A percentile compares a stretch with the other conserved stretches of the same genome.
These are phyloP conservation scores for Golubevia sp. DNA, from an alignment of 1,284 basidiomycete genomes.

Conservation along the genomic window DNA sequence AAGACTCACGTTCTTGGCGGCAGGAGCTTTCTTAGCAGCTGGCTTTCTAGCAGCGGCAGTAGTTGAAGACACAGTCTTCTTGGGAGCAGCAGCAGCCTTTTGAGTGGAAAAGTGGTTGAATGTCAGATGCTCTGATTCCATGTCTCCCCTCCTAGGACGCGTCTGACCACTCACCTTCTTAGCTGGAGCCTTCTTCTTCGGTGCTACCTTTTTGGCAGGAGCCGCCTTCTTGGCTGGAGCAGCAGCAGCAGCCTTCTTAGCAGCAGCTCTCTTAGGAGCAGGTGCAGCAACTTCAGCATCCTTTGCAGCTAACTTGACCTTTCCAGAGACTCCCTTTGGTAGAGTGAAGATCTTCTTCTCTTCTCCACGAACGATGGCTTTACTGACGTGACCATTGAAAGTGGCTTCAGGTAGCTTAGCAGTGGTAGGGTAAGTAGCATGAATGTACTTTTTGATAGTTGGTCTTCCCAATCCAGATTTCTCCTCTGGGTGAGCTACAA, in stretches of 20 bases:
- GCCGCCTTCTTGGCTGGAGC: too few species aligned
- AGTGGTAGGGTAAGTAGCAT: slow-evolving; percentile 53
- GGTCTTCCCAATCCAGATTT: slow-evolving; percentile 52
- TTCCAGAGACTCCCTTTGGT: slow-evolving; percentile 56
- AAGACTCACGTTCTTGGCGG: neutral
- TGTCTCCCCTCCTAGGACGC: too few species aligned
- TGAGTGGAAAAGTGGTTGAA: neutral
- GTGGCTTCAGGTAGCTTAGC: slow-evolving; percentile 38
- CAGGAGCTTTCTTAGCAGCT: too few species aligned
- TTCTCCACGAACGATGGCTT: slow-evolving; percentile 52
- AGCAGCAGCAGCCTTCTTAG: slow-evolving; percentile 10
- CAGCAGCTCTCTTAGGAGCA: slow-evolving; percentile 14
- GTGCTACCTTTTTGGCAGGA: too few species aligned
- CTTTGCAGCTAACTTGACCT: slow-evolving; percentile 57
- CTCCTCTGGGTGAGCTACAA: slow-evolving; percentile 50
- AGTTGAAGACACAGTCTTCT: slow-evolving; percentile 14
- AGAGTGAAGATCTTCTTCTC: slow-evolving; percentile 52
- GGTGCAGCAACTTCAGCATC: slow-evolving; percentile 24
- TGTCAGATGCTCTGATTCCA: neutral
- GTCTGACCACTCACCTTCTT: too few species aligned
- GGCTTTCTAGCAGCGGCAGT: too few species aligned
- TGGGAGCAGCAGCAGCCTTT: slow-evolving; percentile 8
- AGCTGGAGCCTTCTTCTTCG: too few species aligned
- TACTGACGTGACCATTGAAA: slow-evolving; percentile 55
- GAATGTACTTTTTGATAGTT: slow-evolving; percentile 60